Evolutionary conservation across 1,284 basidiomycete species (phyloP), one percentile per base, ranked within the genome.

Genomic region (Takashimella koratensis): DNA sequence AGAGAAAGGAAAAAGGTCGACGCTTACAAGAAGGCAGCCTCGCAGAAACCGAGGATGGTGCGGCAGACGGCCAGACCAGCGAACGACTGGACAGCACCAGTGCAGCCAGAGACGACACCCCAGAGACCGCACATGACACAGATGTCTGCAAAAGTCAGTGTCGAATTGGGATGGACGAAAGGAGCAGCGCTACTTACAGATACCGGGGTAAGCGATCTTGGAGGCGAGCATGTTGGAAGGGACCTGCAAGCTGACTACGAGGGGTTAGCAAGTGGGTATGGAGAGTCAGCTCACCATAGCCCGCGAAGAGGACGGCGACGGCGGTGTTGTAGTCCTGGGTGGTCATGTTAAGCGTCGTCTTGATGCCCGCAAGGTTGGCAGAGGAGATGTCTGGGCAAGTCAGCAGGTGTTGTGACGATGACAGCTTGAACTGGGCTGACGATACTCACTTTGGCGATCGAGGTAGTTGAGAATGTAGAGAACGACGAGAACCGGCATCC

Each of bases 301-400:
- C 67, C 16, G 63, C 77, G 49, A 73, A 79, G 2, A 79, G 67
- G 26, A 79, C 66, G 4, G 74, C 70, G 2, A 78, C 66, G 12
- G 67, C 65, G 0, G 75, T 76, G 19, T 63, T 61, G 62, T 73
- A 77, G 41, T 77, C 54, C 10, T 58, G 57, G 2, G 66, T 62
- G 2, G 65, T 63, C 43, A 73, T 40, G 25, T 50, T 43, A 11
- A 73, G 56, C 48, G 69, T 65, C 2, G 42, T 51, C n/a, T 47
- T 45, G 49, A 72, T 66, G 20, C 57, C 58, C 0, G 61, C 65
- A 36, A 74, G 53, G 53, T 73, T 74, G 43, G 72, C 70, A 1
- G 59, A 59, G 12, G 66, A 60, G 22, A 72, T 67, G 51, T 70
- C 48, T 49, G 40, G 8, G 2, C n/a, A 19, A 19, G 45, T 49